These are phyloP conservation scores for Podaxis rugospora DNA, from an alignment of 768 basidiomycete genomes.

Conservation along the genomic window DNA sequence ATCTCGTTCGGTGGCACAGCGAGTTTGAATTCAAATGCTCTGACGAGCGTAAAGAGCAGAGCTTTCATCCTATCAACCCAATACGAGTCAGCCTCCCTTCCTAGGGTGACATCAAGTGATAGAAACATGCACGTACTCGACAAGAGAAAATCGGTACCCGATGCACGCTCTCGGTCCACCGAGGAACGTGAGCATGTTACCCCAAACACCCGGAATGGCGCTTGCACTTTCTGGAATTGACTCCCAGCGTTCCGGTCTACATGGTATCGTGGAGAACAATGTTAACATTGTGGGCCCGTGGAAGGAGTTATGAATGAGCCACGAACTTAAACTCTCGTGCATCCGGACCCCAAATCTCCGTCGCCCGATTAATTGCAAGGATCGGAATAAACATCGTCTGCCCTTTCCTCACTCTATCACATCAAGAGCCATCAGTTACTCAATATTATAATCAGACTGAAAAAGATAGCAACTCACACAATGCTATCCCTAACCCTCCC, in stretches of 20 bases:
- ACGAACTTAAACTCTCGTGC: conserved; percentile 54
- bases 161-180: conserved; percentile 66
- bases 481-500: conserved; percentile 38
- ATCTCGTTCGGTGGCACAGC: conserved; percentile 36
- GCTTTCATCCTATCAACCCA: conserved; percentile 23
- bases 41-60: conserved; percentile 24
- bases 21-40: conserved; percentile 45
- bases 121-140: conserved; percentile 38
- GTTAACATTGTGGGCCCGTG: not conserved
- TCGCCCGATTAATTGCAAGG: conserved; percentile 44
- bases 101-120: not conserved
- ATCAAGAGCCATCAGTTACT: not conserved
- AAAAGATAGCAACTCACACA: conserved; percentile 19
- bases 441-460: not conserved
- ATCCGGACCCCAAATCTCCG: conserved; percentile 60
- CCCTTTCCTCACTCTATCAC: conserved; percentile 38
- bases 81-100: not conserved
- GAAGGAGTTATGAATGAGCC: not conserved
- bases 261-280: not conserved
- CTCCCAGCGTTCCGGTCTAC: conserved; percentile 64
- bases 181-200: conserved; percentile 56
- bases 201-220: conserved; percentile 55
- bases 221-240: conserved; percentile 37
- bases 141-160: conserved; percentile 59
- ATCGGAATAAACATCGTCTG: conserved; percentile 47